Evolutionary conservation across 352 stramenopile species (phyloP), one percentile per base, ranked within the genome.

Genomic region (Phytophthora podocarpi): DNA sequence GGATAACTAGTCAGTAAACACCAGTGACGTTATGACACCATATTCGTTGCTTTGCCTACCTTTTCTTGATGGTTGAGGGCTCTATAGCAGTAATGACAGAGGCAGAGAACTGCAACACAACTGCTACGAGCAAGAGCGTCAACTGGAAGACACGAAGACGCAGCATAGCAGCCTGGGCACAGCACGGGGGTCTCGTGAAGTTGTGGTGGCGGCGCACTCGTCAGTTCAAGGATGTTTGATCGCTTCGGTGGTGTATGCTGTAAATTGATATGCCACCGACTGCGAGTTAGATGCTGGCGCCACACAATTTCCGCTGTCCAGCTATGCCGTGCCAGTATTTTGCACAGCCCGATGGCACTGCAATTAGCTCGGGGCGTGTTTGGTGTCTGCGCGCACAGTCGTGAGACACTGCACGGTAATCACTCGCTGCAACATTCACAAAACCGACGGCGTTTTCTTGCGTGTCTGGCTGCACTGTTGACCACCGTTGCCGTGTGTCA

Each of bases 41-140:
- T n/a, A n/a, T n/a, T n/a, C 10, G 10, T 2, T 11, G 35, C 4
- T 23, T 16, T n/a, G 28, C 11, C 24, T 32, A 89, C 79, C 75
- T 87, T 66, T 89, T 87, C 63, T 78, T 82, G 48, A 26, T 15
- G 56, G 72, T 67, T 28, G 51, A 10, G 12, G 51, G 5, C 3
- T 32, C 15, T 42, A 66, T 62, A 5, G 64, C 60, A 0, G 28
- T 55, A 15, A 55, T 41, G n/a, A 49, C 37, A 32, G 59, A 34
- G 21, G 55, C 47, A 9, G 72, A 69, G 34, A 82, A 34, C 55
- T 85, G 61, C 39, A 69, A 37, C 32, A 77, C 46, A n/a, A 68
- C 49, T 20, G 64, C 74, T 2, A 58, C 47, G 9, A 72, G 54
- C 21, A 81, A 67, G 31, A 76, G 40, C 18, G 48, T 23, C 35